Base-by-base conservation (phyloP, 495 filamentous ascomycete species). In the Neurospora hispaniola region DNA sequence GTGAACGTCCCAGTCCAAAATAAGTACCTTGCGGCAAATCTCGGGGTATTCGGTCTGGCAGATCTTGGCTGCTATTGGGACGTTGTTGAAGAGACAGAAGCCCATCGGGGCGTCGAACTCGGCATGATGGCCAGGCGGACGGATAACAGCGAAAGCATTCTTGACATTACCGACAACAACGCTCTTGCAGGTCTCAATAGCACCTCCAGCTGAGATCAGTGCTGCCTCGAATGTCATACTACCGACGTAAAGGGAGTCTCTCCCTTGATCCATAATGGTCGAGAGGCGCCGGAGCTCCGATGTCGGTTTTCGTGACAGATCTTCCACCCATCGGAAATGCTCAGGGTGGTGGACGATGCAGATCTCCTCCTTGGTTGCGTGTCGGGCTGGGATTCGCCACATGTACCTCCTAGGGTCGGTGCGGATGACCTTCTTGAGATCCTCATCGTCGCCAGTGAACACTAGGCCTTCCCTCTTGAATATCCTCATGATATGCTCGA, bases 31-130 rank as follows among this genome's bases (percentile, higher is more conserved):
- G 43, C 93, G 90, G 78, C 93, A 97, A 0, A 81, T 81, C 0
- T 96, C 89, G 4, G 91, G 91, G 73, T 90, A 92, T 48, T 91
- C 88, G 39, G 82, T 80, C 79, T 94, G 93, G 75, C 94, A 96
- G 68, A 94, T 91, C 70, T 88, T 90, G 10, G 94, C 90, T 2
- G 94, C 94, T 71, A 99, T 91, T 40, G 91, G 91, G 12, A 98
- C 96, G 81, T 99, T 99, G 82, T 99, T 97, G 80, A 97, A 98
- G 18, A 98, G 83, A 80, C 96, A 99, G 79, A 99, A 99, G 0
- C 96, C 96, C 89, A 96, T 94, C 7, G 96, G 86, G 16, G 87
- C 83, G 75, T 95, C 86, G 69, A 86, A 87, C 78, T 98, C 96
- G 1, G 96, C 96, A 82, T 99, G 96, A 76, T 99, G 96, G 3